Evolutionary conservation across 2,329 filamentous ascomycete species (phyloP), one percentile per base, ranked within the genome.

Genomic region (Cercospora zeina): DNA sequence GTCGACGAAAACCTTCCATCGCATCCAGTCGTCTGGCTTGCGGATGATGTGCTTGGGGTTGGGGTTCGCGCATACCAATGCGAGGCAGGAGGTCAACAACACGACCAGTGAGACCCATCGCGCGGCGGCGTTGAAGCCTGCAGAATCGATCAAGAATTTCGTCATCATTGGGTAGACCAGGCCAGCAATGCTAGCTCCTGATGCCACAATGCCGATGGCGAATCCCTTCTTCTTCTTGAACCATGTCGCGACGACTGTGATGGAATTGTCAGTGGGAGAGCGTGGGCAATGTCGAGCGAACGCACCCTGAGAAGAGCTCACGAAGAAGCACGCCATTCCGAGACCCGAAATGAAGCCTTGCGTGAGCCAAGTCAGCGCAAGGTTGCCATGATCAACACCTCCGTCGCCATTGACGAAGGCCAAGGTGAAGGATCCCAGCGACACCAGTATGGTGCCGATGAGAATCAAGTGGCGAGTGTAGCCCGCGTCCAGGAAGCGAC

Each of bases 251-350:
- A 78, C 79, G 56, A 81, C 80, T 81, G 61, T 19, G 24, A 49
- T 19, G 14, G 9, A 49, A 51, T 61, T 13, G 57, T 58, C 37
- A 34, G 51, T 30, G 36, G n/a, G n/a, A n/a, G n/a, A n/a, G n/a
- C n/a, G n/a, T n/a, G n/a, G n/a, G n/a, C n/a, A n/a, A n/a, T n/a
- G n/a, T n/a, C n/a, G n/a, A n/a, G n/a, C n/a, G n/a, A 13, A 10
- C 16, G 19, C 27, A 81, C 79, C 75, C 72, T 82, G 80, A 24
- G 80, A 82, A 64, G 79, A 81, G 24, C 62, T 77, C 4, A 82
- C 80, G 65, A 82, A 82, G 70, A 80, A 81, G 65, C 79, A 82
- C n/a, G 79, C 76, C 80, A 82, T 82, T 9, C 81, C 81, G 9
- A 82, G 62, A 4, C 79, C 79, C 27, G 75, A 75, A 37, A 81